Base-by-base conservation (phyloP, 208 protist genomes). In the Leishmania turanica region DNA sequence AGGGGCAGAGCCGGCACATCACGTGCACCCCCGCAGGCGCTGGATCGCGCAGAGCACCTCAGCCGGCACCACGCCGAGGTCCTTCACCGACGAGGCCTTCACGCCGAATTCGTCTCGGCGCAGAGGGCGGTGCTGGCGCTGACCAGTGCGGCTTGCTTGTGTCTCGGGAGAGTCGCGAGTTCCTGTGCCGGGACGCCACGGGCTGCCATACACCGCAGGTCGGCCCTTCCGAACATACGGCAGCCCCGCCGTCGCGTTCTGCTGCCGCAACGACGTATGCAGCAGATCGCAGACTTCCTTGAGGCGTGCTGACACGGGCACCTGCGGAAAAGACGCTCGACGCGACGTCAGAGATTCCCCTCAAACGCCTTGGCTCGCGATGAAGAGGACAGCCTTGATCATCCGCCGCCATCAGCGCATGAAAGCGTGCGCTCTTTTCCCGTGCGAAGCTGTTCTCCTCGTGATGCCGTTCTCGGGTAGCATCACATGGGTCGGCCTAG, bases 41-140 rank as follows among this genome's bases (percentile, higher is more conserved):
- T 75, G 70, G 11, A 79, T 65, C 76, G 72, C 76, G 54, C 68
- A 37, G 3, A 72, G 51, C 40, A 79, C 24, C 13, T 78, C 56
- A 60, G 24, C 64, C 42, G 5, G 13, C 40, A 70, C 37, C 58
- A 70, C 75, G 3, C 45, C 56, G 9, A 66, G 40, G 42, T 70
- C 42, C 40, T 42, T 54, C 42, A 37, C 62, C 34, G 76, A n/a
- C 47, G 64, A 65, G 62, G 76, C n/a, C 1, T 56, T 56, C 37
- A 62, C n/a, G 64, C 40, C 76, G 3, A 71, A 24, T 21, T 60
- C 64, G 42, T 72, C 76, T 58, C 37, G 45, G n/a, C 34, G 54
- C 47, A 3, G 54, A 80, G 66, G 6, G 77, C 77, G 31, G n/a
- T n/a, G 56, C 11, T 40, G 51, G 24, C 54, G 17, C 51, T 80